Evolutionary conservation across 2,329 filamentous ascomycete species (phyloP), one percentile per base, ranked within the genome.

Genomic region (Exophiala phaeomuriformis): DNA sequence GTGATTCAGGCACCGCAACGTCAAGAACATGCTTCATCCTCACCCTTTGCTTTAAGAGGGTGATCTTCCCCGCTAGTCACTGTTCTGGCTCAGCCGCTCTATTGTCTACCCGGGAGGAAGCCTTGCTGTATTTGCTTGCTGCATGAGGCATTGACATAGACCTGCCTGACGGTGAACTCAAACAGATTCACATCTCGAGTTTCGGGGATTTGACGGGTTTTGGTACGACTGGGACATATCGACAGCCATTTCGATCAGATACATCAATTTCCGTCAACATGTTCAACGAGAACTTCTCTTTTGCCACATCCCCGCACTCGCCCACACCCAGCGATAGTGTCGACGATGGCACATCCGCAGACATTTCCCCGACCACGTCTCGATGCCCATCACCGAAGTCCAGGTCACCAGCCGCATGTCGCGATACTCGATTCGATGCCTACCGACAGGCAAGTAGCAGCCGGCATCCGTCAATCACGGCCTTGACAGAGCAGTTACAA

Each of bases 251-350:
- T 40, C 9, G 5, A 29, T 33, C 31, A 29, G 27, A 29, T 27
- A 10, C 46, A 30, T 9, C 2, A 19, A 19, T 19, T 27, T 5
- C 46, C 4, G 27, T 19, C 58, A 58, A 49, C 29, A 63, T 63
- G 61, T 63, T 63, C 51, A 59, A 61, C 52, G 55, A 61, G 54
- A 61, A 60, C 43, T 63, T 63, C 54, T 59, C 61, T 30, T 63
- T 63, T 49, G 54, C 50, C 31, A 49, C 55, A 19, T 48, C 61
- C n/a, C 53, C 56, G 7, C 47, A 51, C 10, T 35, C 53, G 40
- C 47, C 47, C 12, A n/a, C 46, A 5, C 35, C 55, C 7, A 5
- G 40, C 10, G 37, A 43, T 30, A 47, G 41, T 31, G 31, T 59
- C 39, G 53, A 59, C 32, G 50, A 59, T 9, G 58, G 48, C 36